Evolutionary conservation across 768 basidiomycete genomes (phyloP).

Genomic region (Tylopilus felleus): DNA sequence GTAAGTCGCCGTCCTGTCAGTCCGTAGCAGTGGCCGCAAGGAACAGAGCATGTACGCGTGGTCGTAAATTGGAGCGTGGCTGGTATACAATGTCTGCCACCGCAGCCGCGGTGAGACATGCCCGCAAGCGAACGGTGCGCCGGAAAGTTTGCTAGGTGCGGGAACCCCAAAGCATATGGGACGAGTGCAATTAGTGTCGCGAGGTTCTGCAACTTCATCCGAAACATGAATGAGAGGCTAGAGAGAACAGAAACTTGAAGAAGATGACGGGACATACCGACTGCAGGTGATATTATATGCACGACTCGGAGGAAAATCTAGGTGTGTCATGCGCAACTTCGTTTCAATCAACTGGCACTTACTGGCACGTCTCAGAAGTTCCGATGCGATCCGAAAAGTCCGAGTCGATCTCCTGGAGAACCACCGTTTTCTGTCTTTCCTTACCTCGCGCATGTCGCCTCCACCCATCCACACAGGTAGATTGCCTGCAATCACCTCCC

Average conservation of each 20-base stretch:
- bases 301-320: neutral
- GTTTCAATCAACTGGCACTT: neutral
- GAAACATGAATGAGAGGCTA: neutral
- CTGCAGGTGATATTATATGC: neutral
- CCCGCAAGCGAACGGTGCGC: conserved; percentile 20
- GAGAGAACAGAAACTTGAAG: neutral
- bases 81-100: neutral
- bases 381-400: neutral
- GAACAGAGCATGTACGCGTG: neutral
- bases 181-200: neutral
- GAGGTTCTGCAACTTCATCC: neutral
- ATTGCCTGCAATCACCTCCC: no score
- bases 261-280: neutral
- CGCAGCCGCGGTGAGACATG: conserved; percentile 5
- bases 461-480: no score
- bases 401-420: neutral
- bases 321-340: neutral
- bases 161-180: conserved; percentile 2
- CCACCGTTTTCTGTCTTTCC: no score
- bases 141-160: conserved; percentile 12
- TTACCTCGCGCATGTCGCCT: no score
- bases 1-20: neutral
- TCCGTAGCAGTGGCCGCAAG: neutral
- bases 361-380: neutral
- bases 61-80: neutral